Conservation (phyloP, 306 rosid species). For the Glycyrrhiza uralensis region DNA sequence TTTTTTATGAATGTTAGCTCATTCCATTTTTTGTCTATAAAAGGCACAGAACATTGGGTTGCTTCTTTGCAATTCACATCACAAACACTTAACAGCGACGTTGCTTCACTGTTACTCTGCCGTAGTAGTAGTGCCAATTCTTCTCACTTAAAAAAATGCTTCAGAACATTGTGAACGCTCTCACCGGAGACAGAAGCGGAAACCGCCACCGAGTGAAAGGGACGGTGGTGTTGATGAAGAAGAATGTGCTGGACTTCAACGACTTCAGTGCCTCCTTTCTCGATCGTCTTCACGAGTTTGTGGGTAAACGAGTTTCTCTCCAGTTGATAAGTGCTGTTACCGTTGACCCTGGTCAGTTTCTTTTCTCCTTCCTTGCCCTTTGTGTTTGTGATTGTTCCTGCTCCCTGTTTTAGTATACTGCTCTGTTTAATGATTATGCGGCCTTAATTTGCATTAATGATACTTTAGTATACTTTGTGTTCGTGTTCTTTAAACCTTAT, state of each 20-base stretch:
- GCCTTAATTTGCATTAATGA: too few relatives aligned
- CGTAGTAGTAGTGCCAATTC: neutral
- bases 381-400: neutral
- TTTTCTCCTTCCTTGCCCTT: neutral
- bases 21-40: too few relatives aligned
- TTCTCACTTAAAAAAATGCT: constrained; percentile 11
- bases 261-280: constrained; percentile 50
- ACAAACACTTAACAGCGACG: neutral
- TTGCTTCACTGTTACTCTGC: neutral
- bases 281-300: constrained; percentile 56
- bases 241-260: constrained; percentile 69
- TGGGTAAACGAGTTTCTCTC: constrained; percentile 52
- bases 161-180: neutral
- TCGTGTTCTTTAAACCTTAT: too few relatives aligned
- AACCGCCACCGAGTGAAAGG: constrained; percentile 41
- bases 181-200: neutral
- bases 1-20: too few relatives aligned
- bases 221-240: constrained; percentile 65
- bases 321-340: constrained; percentile 57
- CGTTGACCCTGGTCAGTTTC: constrained; percentile 43
- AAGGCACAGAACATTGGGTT: neutral
- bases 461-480: too few relatives aligned
- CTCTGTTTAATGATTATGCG: too few relatives aligned
- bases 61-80: neutral
- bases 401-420: neutral